Base-by-base conservation (phyloP, 371 early-diverging fungal species). In the Lichtheimia ornata region DNA sequence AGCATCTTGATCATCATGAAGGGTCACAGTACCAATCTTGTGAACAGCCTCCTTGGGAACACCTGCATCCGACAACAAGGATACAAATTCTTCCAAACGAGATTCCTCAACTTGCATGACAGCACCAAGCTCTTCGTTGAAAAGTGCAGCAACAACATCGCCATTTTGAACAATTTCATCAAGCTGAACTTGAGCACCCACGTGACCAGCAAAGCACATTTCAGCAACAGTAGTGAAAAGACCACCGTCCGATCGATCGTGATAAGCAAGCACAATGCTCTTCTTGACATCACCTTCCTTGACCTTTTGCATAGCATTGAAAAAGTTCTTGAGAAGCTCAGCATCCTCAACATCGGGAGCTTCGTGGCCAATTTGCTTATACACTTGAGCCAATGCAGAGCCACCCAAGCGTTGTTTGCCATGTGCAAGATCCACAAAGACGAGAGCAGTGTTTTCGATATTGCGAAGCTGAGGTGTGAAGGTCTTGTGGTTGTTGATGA, bases 171-270 rank as follows among this genome's bases (percentile, higher is more conserved):
- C 73, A 28, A 86, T 64, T 4, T 76, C 63, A 51, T 82, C 76
- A 47, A 93, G 64, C 24, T 91, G 78, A 5, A 97, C 64, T 20
- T 77, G 72, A 56, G 87, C 84, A 52, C 97, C 97, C 0, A 91
- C 83, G 59, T 89, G 95, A 17, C 96, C 96, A 47, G 97, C 96
- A 81, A 98, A 95, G 49, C 86, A 86, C 98, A 98, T 98, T 76
- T 98, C 98, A 18, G 77, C 80, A 25, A 98, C 59, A 6, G 98
- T 91, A 18, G 88, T 75, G 63, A 97, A 89, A 69, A 98, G 76
- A 61, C 98, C 98, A 69, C 98, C 98, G 77, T 97, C 98, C 4
- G 96, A 95, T 20, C 97, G 89, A 71, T 98, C 97, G 73, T 98
- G 98, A 76, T 97, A 98, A 20, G 98, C 97, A 52, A 94, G 82